A percentile compares a stretch with the other conserved stretches of the same genome.
Conservation (phyloP, 345 rosid genomes). For the Schrenkiella parvula region DNA sequence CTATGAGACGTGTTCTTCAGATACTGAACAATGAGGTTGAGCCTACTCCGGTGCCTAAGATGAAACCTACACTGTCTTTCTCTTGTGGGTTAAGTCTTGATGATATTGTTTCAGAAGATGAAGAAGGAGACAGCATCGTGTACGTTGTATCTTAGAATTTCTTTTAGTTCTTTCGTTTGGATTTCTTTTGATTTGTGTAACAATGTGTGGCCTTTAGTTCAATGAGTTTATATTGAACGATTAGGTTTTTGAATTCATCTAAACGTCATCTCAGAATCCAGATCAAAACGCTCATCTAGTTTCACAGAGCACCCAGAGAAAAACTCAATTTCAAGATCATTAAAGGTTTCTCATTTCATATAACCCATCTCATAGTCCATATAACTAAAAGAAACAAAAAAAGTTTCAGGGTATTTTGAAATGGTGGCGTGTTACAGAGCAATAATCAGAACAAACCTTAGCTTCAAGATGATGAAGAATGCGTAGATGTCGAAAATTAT, state of each 20-base stretch:
- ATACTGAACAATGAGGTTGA: constrained; percentile 67
- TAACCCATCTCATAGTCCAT: neutral
- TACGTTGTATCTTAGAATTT: constrained; percentile 18
- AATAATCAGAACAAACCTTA: neutral
- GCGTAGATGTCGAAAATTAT: neutral
- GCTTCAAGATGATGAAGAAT: neutral
- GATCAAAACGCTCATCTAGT: neutral
- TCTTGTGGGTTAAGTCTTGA: constrained; percentile 62
- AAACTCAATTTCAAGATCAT: neutral
- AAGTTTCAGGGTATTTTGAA: neutral
- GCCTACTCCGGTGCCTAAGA: constrained; percentile 49
- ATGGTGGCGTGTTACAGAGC: neutral
- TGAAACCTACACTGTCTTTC: constrained; percentile 80
- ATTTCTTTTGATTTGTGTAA: constrained; percentile 29
- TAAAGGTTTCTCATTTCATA: neutral
- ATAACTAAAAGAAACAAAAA: neutral
- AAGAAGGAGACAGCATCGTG: constrained; percentile 38
- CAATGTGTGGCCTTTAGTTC: constrained; percentile 43
- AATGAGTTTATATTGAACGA: constrained; percentile 60
- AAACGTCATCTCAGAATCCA: neutral
- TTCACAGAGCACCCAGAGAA: neutral
- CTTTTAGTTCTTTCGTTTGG: neutral
- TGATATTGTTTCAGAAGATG: constrained; percentile 79
- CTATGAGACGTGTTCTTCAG: constrained; percentile 83
- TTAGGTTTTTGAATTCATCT: constrained; percentile 24